These are phyloP conservation scores for Geotrichum australiense DNA, from an alignment of 1,139 yeast genomes.

Conservation along the genomic window DNA sequence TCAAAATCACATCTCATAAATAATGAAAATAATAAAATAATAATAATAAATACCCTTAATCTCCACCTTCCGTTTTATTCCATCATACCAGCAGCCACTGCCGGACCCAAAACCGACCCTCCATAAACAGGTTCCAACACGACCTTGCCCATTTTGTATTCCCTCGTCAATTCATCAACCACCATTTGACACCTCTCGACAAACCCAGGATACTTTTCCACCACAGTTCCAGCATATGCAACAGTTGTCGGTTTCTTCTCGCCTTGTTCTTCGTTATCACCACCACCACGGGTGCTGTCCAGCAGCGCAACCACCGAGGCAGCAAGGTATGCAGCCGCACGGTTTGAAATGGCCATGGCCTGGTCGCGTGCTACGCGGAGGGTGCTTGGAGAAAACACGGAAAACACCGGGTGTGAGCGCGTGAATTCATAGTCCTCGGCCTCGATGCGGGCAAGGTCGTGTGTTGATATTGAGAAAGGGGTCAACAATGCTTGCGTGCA, in stretches of 20 bases:
- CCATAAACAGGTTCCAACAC: conserved; percentile 21
- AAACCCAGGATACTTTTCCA: conserved; percentile 81
- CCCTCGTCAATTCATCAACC: conserved; percentile 24
- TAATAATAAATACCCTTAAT: conserved; percentile 1
- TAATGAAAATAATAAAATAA: conserved; percentile 1
- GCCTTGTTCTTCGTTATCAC: too few relatives aligned
- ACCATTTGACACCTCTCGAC: conserved; percentile 41
- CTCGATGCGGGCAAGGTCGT: not conserved
- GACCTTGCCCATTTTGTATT: conserved; percentile 21
- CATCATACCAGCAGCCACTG: conserved; percentile 31
- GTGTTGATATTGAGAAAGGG: conserved; percentile 1
- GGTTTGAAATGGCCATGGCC: conserved; percentile 58
- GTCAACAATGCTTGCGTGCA: too few relatives aligned
- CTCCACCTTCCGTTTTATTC: not conserved
- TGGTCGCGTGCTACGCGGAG: conserved; percentile 39
- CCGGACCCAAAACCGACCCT: conserved; percentile 31
- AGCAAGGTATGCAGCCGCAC: conserved; percentile 78
- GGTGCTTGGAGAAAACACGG: not conserved
- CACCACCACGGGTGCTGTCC: not conserved
- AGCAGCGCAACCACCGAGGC: conserved; percentile 56
- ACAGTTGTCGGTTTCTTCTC: conserved; percentile 35
- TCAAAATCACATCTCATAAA: too few relatives aligned
- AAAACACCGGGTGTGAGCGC: conserved; percentile 21
- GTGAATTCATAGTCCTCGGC: not conserved
- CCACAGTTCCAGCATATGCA: conserved; percentile 85